Percentiles rank a stretch among this genome's conserved stretches.
Conservation (phyloP, 768 basidiomycete species). For the Imleria badia region DNA sequence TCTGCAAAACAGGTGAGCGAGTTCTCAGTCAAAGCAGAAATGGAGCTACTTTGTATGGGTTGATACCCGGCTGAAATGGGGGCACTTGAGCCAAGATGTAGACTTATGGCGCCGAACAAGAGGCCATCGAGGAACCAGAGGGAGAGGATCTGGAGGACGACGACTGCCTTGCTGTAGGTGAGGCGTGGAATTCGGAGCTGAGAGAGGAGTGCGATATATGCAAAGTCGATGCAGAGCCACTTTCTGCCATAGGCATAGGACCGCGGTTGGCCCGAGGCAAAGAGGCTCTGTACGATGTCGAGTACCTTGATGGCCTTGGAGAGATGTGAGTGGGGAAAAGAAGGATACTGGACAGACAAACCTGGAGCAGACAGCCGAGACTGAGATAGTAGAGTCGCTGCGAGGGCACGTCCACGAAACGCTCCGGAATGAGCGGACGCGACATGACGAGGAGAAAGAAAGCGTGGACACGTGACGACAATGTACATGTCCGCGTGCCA, state of each 20-base stretch:
- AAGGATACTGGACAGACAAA: constrained; percentile 25
- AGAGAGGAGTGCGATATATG: constrained; percentile 55
- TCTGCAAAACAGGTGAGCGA: constrained; percentile 23
- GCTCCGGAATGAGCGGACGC: constrained; percentile 67
- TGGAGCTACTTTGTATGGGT: constrained; percentile 34
- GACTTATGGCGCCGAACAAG: constrained; percentile 67
- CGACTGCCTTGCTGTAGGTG: constrained; percentile 60
- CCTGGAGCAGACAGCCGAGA: constrained; percentile 75
- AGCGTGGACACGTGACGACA: constrained; percentile 18
- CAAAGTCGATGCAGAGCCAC: constrained; percentile 72
- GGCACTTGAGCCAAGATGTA: constrained; percentile 44
- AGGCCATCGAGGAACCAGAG: constrained; percentile 67
- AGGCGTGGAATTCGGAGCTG: constrained; percentile 74
- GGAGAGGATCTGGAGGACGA: constrained; percentile 58
- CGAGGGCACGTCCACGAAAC: constrained; percentile 70
- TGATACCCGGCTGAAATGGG: constrained; percentile 15
- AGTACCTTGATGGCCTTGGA: constrained; percentile 71
- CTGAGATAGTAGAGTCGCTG: constrained; percentile 80
- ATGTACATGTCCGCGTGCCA: not conserved
- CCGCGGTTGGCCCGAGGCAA: constrained; percentile 43
- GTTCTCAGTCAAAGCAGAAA: not conserved
- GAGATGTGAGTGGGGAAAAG: not conserved
- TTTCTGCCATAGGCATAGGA: constrained; percentile 54
- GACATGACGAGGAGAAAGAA: constrained; percentile 15
- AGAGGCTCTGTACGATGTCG: constrained; percentile 59